Conservation (phyloP, 2,329 filamentous ascomycete genomes). For the Hortaea sp. region DNA sequence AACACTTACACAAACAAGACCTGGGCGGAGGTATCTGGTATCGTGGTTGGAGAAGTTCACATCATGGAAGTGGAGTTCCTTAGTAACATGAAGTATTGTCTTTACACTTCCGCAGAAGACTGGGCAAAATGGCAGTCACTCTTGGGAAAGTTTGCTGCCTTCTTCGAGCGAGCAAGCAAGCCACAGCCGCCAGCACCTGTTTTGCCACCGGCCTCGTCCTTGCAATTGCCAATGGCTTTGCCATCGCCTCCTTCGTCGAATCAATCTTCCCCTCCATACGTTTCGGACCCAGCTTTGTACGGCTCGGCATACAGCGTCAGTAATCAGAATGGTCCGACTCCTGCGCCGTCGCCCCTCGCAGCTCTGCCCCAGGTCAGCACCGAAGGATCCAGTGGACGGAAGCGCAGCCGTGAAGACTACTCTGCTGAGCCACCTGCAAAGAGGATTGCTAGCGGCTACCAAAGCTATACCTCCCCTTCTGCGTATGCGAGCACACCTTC, state of each 20-base stretch:
- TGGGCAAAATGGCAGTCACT: conserved; percentile 84
- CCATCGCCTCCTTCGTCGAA: conserved; percentile 43
- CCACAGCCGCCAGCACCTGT: conserved; percentile 30
- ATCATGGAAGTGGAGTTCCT: conserved; percentile 99
- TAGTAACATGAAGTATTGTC: conserved; percentile 93
- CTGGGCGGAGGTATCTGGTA: conserved; percentile 94
- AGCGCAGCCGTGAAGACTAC: conserved; percentile 49
- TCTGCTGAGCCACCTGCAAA: conserved; percentile 49
- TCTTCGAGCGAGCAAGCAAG: conserved; percentile 59
- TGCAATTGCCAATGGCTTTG: conserved; percentile 34
- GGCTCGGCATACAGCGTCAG: conserved; percentile 31
- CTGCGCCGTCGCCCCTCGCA: conserved; percentile 34
- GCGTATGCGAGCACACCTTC: conserved; percentile 25
- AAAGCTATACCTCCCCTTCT: conserved; percentile 18
- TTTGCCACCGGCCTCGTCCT: conserved; percentile 40
- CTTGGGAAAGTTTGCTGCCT: conserved; percentile 71
- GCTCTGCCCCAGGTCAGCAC: conserved; percentile 30
- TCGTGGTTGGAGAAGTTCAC: conserved; percentile 89
- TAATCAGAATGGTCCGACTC: conserved; percentile 27
- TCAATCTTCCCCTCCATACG: conserved; percentile 41
- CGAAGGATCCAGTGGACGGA: conserved; percentile 30
- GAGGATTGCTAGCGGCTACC: conserved; percentile 25
- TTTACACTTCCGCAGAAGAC: conserved; percentile 74
- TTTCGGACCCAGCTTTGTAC: conserved; percentile 20
- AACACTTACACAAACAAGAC: conserved; percentile 99